A percentile compares a stretch with the other conserved stretches of the same genome.
Evolutionary conservation across 2,329 filamentous ascomycete genomes (phyloP).

Genomic region (Elsinoe fawcettii): DNA sequence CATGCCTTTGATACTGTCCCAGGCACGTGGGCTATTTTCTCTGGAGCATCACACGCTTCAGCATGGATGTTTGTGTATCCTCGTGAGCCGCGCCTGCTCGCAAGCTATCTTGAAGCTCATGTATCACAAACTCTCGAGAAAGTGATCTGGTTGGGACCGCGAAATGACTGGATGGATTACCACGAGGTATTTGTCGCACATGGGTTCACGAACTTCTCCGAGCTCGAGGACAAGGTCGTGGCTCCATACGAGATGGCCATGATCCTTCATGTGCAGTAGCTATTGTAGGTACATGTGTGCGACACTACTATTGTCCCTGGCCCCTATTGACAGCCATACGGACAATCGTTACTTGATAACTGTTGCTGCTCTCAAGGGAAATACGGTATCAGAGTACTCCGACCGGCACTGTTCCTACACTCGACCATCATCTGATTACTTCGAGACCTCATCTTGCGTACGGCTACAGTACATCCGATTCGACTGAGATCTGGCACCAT

Average conservation of each 20-base stretch:
- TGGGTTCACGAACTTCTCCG: neutral
- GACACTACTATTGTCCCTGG: neutral
- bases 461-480: too few species aligned
- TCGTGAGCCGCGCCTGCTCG: constrained; percentile 39
- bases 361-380: too few species aligned
- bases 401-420: too few species aligned
- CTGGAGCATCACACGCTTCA: constrained; percentile 35
- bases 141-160: constrained; percentile 39
- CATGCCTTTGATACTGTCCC: constrained; percentile 37
- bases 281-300: neutral
- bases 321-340: neutral
- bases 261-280: neutral
- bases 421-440: too few species aligned
- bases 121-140: constrained; percentile 26
- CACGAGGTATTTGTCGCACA: neutral
- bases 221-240: constrained; percentile 3
- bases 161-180: constrained; percentile 34
- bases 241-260: constrained; percentile 13
- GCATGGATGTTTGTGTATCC: constrained; percentile 51
- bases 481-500: too few species aligned
- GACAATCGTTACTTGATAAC: neutral
- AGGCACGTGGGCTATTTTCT: constrained; percentile 38
- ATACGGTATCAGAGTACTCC: too few species aligned
- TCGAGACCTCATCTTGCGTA: too few species aligned
- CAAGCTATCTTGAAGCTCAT: constrained; percentile 36